Percentiles rank a stretch among this genome's conserved stretches.
These are phyloP conservation scores for Xylariaceae sp. DNA, from an alignment of 2,329 filamentous ascomycete genomes.

Conservation along the genomic window DNA sequence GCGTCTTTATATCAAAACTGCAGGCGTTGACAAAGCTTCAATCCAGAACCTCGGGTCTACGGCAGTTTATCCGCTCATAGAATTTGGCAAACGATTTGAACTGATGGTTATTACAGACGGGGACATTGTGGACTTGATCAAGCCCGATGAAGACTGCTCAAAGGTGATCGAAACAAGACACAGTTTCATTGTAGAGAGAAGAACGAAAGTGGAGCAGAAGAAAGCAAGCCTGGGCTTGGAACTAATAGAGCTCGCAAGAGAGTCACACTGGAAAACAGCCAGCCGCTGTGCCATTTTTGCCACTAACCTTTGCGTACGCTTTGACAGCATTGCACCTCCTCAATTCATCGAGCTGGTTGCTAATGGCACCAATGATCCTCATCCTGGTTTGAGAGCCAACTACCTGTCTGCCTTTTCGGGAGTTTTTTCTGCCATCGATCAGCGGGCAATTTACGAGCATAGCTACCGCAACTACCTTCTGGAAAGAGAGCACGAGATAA, in stretches of 20 bases:
- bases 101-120: constrained; percentile 83
- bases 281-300: constrained; percentile 89
- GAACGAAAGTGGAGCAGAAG: constrained; percentile 78
- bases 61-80: constrained; percentile 83
- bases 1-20: constrained; percentile 86
- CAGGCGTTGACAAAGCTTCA: constrained; percentile 88
- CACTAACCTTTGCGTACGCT: constrained; percentile 88
- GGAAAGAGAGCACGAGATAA: constrained; percentile 77
- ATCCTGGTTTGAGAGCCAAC: constrained; percentile 81
- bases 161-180: constrained; percentile 69
- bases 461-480: constrained; percentile 86
- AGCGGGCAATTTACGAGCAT: constrained; percentile 84
- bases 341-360: constrained; percentile 84
- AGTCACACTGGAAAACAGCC: constrained; percentile 96
- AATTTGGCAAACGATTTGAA: constrained; percentile 89
- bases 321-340: constrained; percentile 82
- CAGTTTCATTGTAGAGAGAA: constrained; percentile 75
- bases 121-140: constrained; percentile 71
- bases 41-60: constrained; percentile 87
- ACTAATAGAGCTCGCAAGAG: constrained; percentile 75
- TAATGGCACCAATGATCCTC: constrained; percentile 83
- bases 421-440: constrained; percentile 84
- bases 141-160: constrained; percentile 68
- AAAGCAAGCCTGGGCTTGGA: constrained; percentile 83
- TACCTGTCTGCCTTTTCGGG: constrained; percentile 79